Conservation (phyloP, 2,329 filamentous ascomycete genomes). For the Penicillium sp. region DNA sequence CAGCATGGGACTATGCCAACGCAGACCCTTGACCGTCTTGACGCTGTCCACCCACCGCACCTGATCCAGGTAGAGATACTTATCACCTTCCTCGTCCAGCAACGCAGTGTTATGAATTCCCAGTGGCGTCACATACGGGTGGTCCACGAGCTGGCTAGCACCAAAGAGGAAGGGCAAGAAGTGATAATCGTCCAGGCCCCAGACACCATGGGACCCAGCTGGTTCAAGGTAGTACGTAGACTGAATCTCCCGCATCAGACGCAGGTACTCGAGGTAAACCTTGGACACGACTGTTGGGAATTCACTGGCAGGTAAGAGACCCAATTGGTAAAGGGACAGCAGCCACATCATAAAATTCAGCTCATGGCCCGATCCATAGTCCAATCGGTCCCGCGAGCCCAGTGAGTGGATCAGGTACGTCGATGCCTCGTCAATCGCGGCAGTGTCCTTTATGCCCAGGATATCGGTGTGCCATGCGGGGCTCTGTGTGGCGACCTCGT, state of each 20-base stretch:
- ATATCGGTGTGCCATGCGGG: slow-evolving; percentile 43
- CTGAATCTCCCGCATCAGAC: slow-evolving; percentile 83
- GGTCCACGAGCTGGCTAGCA: slow-evolving; percentile 80
- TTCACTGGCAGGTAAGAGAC: slow-evolving; percentile 60
- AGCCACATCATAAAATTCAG: slow-evolving; percentile 97
- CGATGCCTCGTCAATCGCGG: slow-evolving; percentile 67
- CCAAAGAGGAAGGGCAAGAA: slow-evolving; percentile 96
- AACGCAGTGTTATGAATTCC: slow-evolving; percentile 85
- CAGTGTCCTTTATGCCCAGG: slow-evolving; percentile 37
- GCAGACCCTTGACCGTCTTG: slow-evolving; percentile 88
- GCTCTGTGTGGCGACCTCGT: slow-evolving; percentile 43
- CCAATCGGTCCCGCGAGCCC: slow-evolving; percentile 81
- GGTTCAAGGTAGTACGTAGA: slow-evolving; percentile 95
- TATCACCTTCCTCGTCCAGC: slow-evolving; percentile 77
- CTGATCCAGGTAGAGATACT: slow-evolving; percentile 90
- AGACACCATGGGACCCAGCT: slow-evolving; percentile 93
- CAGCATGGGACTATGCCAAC: slow-evolving; percentile 98
- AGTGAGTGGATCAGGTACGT: slow-evolving; percentile 81
- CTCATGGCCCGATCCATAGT: slow-evolving; percentile 97
- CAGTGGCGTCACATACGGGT: slow-evolving; percentile 73
- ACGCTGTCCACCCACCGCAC: slow-evolving; percentile 92
- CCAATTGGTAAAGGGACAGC: slow-evolving; percentile 83
- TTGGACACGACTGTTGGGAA: slow-evolving; percentile 72
- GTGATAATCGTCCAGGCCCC: slow-evolving; percentile 96
- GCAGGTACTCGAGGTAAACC: slow-evolving; percentile 78